phyloP scores from a whole-genome alignment of 1,284 basidiomycete genomes.

The Rhizoctonia solani region DNA sequence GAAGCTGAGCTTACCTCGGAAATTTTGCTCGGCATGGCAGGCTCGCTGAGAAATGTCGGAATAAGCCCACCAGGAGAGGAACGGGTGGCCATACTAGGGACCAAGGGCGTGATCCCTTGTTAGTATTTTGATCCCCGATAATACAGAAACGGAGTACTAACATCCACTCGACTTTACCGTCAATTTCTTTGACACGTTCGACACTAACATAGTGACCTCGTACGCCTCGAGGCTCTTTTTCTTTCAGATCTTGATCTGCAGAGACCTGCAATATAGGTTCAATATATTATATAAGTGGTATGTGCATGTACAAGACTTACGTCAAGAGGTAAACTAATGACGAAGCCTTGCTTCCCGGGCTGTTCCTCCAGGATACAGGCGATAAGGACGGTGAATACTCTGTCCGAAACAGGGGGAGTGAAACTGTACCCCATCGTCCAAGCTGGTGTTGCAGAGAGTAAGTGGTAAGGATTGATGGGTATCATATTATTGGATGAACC shows the following conservation, averaged over 20 bases:
- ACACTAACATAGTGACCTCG: slow-evolving; percentile 22
- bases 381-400: slow-evolving; percentile 18
- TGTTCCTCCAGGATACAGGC: slow-evolving; percentile 8
- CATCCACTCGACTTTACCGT: slow-evolving; percentile 24
- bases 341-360: background rate
- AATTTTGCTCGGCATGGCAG: slow-evolving; percentile 19
- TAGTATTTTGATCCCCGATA: too few species aligned
- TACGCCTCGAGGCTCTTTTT: slow-evolving; percentile 14
- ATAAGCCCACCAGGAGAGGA: slow-evolving; percentile 17
- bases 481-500: background rate
- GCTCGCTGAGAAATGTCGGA: slow-evolving; percentile 5
- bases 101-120: background rate
- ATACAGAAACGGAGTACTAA: background rate
- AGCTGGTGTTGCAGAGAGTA: background rate
- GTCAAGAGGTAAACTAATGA: slow-evolving; percentile 19
- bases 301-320: background rate
- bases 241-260: background rate
- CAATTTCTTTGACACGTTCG: slow-evolving; percentile 5
- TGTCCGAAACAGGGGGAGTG: slow-evolving; percentile 1
- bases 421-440: slow-evolving; percentile 24
- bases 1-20: background rate
- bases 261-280: background rate
- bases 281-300: background rate
- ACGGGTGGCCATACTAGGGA: slow-evolving; percentile 13
- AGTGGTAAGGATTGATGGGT: background rate